Base-by-base conservation (phyloP, 176 grass and related monocot genomes). In the Phyllostachys edulis region DNA sequence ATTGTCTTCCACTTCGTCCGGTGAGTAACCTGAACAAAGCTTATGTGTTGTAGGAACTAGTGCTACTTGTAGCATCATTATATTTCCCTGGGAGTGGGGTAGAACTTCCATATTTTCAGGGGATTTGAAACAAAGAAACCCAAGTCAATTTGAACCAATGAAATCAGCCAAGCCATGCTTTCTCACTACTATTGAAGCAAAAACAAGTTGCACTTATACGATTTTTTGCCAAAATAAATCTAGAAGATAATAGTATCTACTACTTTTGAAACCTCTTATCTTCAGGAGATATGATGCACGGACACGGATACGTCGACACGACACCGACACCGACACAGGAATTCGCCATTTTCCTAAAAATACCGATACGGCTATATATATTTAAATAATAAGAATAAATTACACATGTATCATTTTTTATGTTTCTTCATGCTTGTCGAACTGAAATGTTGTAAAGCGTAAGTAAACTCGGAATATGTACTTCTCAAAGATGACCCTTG, bases 1-100 rank as follows among this genome's bases (percentile, higher is more conserved):
- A 90, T 23, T 91, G 90, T 56, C 88, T 92, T 76, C 93, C 93
- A 59, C 87, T 92, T 90, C 93, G 90, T 86, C 93, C 90, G 80
- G 93, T 94, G 70, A 80, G 88, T 85, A 84, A 60, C 75, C 14
- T 34, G 20, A 81, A 79, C 73, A 40, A 17, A 67, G 10, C 78
- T 85, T 69, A 38, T 76, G 56, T 85, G 9, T 62, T 63, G 14
- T 52, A 24, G 7, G 63, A 67, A 71, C 14, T 85, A 71, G 50
- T 76, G 37, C 23, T 64, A 63, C 54, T 50, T 85, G 27, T 85
- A 9, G 12, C 10, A 32, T 81, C 56, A 77, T 45, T 73, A 65
- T 76, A 52, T 55, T 71, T 75, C 9, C 9, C 4, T 60, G 44
- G 51, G 17, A 70, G 46, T 41, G 18, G 5, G 20, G 21, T 32